Percentiles rank a stretch among this genome's conserved stretches.
Conservation (phyloP, 108 stramenopile genomes). For the Craspedostauros australis region DNA sequence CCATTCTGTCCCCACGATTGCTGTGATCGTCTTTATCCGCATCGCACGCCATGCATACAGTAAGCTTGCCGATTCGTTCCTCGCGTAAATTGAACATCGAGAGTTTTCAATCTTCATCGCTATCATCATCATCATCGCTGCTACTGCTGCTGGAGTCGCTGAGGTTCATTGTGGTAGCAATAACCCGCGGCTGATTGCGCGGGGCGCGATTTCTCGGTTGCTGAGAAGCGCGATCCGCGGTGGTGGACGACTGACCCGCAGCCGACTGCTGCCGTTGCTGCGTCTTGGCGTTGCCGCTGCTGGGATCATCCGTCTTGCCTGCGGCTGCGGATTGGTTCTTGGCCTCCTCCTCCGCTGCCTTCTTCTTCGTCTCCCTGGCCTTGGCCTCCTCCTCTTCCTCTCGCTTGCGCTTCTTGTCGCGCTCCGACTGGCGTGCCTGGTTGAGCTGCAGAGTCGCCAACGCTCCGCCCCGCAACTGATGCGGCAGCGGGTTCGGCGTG, state of each 20-base stretch:
- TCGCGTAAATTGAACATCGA: too few relatives aligned
- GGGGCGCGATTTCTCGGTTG: background rate
- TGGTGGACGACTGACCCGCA: slow-evolving; percentile 1
- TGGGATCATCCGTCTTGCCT: background rate
- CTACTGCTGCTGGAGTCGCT: slow-evolving; percentile 64
- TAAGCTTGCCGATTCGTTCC: too few relatives aligned
- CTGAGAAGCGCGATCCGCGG: background rate
- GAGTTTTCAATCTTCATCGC: slow-evolving; percentile 31
- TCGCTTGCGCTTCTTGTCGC: slow-evolving; percentile 45
- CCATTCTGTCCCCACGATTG: too few relatives aligned
- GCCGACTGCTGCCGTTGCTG: slow-evolving; percentile 6
- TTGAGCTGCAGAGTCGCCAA: slow-evolving; percentile 73
- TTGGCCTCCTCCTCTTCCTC: slow-evolving; percentile 36
- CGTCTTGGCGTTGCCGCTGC: slow-evolving; percentile 1
- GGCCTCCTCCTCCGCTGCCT: slow-evolving; percentile 16
- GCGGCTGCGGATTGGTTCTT: slow-evolving; percentile 11
- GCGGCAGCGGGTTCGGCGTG: slow-evolving; percentile 79
- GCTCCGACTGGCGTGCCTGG: slow-evolving; percentile 36
- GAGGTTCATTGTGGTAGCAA: slow-evolving; percentile 58
- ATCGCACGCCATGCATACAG: too few relatives aligned
- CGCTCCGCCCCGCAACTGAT: slow-evolving; percentile 77
- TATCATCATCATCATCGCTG: slow-evolving; percentile 44
- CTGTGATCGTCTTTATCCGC: too few relatives aligned
- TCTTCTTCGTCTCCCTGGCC: slow-evolving; percentile 22
- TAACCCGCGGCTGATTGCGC: slow-evolving; percentile 1